These are phyloP conservation scores for Metschnikowia baotianmanensis DNA, from an alignment of 805 yeast genomes.

Conservation along the genomic window DNA sequence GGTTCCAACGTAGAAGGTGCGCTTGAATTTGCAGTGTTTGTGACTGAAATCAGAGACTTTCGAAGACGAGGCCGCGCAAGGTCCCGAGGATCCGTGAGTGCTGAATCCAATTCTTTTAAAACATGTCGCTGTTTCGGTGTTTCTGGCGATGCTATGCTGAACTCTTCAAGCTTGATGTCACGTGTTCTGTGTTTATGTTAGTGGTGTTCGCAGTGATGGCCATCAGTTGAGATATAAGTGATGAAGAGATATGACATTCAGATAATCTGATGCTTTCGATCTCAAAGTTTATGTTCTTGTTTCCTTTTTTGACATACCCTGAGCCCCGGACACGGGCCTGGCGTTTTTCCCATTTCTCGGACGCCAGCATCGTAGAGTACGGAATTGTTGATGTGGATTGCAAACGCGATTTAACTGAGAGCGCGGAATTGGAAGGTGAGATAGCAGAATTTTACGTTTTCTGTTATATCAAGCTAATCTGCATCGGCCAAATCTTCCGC, in stretches of 20 bases:
- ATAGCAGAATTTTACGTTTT: too few relatives aligned
- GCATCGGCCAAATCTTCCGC: too few relatives aligned
- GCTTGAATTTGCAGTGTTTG: background rate
- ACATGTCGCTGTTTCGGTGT: background rate
- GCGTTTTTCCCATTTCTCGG: constrained; percentile 19
- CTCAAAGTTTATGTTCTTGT: background rate
- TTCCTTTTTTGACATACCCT: constrained; percentile 32
- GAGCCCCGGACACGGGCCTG: constrained; percentile 41
- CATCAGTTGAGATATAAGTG: too few relatives aligned
- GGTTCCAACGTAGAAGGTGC: background rate
- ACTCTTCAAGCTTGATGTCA: constrained; percentile 17
- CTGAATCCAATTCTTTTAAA: constrained; percentile 24
- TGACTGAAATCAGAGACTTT: background rate
- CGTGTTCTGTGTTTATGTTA: constrained; percentile 19
- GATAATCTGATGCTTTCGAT: constrained; percentile 6
- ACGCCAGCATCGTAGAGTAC: constrained; percentile 6
- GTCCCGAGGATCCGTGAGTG: constrained; percentile 23
- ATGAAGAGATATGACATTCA: too few relatives aligned
- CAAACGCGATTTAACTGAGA: too few relatives aligned
- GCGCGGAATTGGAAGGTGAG: too few relatives aligned
- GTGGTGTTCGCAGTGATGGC: constrained; percentile 7
- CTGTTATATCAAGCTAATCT: too few relatives aligned
- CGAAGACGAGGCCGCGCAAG: constrained; percentile 20
- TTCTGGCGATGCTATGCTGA: constrained; percentile 18
- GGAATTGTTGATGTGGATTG: background rate